Base-by-base conservation (phyloP, 495 filamentous ascomycete genomes). In the Staphylotrichum tortipilum region DNA sequence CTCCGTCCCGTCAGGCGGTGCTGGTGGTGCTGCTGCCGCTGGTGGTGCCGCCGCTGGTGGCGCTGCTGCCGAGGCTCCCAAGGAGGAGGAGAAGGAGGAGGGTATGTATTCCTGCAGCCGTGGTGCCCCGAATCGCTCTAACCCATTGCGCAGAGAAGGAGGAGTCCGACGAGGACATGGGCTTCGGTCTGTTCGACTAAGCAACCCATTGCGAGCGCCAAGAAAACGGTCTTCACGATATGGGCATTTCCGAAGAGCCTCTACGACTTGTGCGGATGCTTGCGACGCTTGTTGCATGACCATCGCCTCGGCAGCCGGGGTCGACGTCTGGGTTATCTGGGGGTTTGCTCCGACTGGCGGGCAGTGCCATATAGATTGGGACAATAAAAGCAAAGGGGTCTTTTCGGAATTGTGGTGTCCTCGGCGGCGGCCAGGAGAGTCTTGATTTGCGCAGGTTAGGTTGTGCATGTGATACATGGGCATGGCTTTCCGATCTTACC, bases 161-260 rank as follows among this genome's bases (percentile, higher is more conserved):
- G 74, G 92, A 97, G 81, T 97, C 92, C 67, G 92, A 99, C 74
- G 92, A 99, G 69, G 92, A 99, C 69, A 99, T 99, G 92, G 92
- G 92, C 67, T 95, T 99, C 80, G 92, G 92, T 85, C 89, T 99
- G 52, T 97, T 97, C 85, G 91, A 96, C 78, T 96, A 88, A 81
- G 56, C 66, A 48, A 28, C 40, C 47, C 28, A 31, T 24, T 34
- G 33, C 52, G 43, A 56, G 47, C 34, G 31, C 36, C 24, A 43
- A 39, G 43, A 52, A 42, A 36, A 14, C 42, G 29, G 11, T 34
- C 24, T 37, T 44, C 29, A 29, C 46, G 40, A 38, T 33, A 33
- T 56, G 56, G 63, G 47, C 48, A 34, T 54, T 54, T 60, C 53
- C 58, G 57, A 57, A 48, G 50, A 57, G 29, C 28, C 50, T 55